phyloP scores from a whole-genome alignment of 306 rosid genomes.

The Vicia villosa region DNA sequence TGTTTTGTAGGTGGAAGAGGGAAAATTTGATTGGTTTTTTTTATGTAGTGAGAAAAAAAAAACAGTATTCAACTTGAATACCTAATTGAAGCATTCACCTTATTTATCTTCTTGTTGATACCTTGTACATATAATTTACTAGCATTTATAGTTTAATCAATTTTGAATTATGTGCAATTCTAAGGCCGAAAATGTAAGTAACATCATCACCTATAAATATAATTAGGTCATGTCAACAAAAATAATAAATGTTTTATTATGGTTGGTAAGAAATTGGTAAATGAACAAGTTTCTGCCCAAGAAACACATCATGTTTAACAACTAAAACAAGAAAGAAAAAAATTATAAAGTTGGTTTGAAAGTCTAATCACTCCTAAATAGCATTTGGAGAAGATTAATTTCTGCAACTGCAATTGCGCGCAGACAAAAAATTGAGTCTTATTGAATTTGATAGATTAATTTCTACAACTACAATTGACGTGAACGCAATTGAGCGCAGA shows the following conservation, averaged over 20 bases:
- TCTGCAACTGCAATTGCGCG: too few relatives aligned
- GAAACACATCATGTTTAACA: constrained; percentile 24
- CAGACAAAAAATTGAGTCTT: too few relatives aligned
- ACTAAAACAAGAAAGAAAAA: neutral
- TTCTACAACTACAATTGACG: too few relatives aligned
- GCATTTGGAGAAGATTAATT: too few relatives aligned
- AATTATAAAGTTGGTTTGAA: constrained; percentile 26
- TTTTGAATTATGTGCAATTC: neutral
- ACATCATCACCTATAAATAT: neutral
- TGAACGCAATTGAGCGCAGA: too few relatives aligned
- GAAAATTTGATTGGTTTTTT: constrained; percentile 7
- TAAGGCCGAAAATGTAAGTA: neutral
- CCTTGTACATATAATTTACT: neutral
- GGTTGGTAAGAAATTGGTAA: constrained; percentile 28
- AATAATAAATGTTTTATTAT: constrained; percentile 5
- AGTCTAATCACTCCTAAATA: constrained; percentile 39
- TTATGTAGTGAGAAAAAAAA: neutral
- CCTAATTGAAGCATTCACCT: neutral
- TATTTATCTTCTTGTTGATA: constrained; percentile 5
- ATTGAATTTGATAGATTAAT: too few relatives aligned
- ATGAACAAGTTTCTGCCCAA: constrained; percentile 32
- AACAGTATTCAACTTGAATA: constrained; percentile 7
- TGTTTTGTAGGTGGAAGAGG: neutral
- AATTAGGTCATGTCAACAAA: constrained; percentile 12
- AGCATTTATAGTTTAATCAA: neutral